A percentile compares a stretch with the other conserved stretches of the same genome.
These are phyloP conservation scores for Apiospora malaysiana DNA, from an alignment of 2,329 filamentous ascomycete genomes.

Conservation along the genomic window DNA sequence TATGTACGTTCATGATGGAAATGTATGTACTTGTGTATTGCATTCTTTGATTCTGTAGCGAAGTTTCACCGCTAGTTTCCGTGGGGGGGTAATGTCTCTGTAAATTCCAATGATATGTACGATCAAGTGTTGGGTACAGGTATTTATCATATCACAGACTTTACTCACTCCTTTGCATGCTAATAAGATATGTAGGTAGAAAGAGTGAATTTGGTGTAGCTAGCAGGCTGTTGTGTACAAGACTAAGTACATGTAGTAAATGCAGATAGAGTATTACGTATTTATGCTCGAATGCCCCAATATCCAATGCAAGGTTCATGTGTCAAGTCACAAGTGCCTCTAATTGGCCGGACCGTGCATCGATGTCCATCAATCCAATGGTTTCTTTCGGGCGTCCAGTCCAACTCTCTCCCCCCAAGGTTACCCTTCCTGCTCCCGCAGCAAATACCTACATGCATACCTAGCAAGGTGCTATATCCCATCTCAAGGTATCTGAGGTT, in stretches of 20 bases:
- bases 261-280: neutral
- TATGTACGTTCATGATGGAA: too few species aligned
- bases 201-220: too few species aligned
- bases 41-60: neutral
- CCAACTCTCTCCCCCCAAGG: neutral
- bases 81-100: neutral
- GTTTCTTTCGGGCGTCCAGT: neutral
- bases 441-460: too few species aligned
- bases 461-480: neutral
- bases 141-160: too few species aligned
- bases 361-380: neutral
- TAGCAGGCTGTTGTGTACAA: too few species aligned
- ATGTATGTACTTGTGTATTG: neutral
- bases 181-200: too few species aligned
- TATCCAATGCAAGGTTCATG: neutral
- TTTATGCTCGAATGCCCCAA: conserved; percentile 3
- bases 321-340: neutral
- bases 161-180: too few species aligned
- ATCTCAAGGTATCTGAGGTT: conserved; percentile 2
- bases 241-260: too few species aligned
- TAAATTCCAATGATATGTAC: too few species aligned
- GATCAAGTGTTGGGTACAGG: too few species aligned
- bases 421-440: neutral
- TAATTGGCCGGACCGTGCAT: neutral
- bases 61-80: neutral